Percentiles rank a stretch among this genome's conserved stretches.
Conservation (phyloP, 495 filamentous ascomycete species). For the Xanthoparmelia taractica region DNA sequence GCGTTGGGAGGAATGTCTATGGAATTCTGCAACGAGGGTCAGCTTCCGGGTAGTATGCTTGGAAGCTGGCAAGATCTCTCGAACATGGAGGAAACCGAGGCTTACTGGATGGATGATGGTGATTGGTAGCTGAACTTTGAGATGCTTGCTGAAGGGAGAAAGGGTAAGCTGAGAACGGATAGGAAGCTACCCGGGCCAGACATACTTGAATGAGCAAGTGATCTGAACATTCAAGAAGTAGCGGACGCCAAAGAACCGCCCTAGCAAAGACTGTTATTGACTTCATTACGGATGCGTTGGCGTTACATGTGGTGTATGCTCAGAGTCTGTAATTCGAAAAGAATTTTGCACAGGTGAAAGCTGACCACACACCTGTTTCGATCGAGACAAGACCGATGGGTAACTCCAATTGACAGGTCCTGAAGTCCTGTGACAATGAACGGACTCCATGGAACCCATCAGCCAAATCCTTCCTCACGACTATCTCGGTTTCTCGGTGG, state of each 20-base stretch:
- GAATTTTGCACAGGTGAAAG: background rate
- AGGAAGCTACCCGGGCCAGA: constrained; percentile 7
- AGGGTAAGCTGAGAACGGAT: background rate
- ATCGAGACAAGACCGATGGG: constrained; percentile 45
- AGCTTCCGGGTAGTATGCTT: constrained; percentile 12
- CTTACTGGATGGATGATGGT: constrained; percentile 48
- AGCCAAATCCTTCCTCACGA: constrained; percentile 35
- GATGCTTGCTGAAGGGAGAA: constrained; percentile 31
- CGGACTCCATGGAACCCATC: constrained; percentile 40
- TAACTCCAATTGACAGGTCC: constrained; percentile 46
- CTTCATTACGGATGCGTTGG: background rate
- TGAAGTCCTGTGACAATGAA: constrained; percentile 38
- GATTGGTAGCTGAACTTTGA: constrained; percentile 47
- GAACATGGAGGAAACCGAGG: background rate
- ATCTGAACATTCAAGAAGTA: constrained; percentile 46
- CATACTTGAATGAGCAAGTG: constrained; percentile 37
- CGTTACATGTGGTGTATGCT: background rate
- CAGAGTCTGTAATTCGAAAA: background rate
- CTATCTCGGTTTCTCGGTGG: constrained; percentile 39
- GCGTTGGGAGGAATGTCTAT: constrained; percentile 54
- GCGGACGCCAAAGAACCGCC: constrained; percentile 44
- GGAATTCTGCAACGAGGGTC: constrained; percentile 38
- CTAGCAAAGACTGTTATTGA: constrained; percentile 4
- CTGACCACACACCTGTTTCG: constrained; percentile 33
- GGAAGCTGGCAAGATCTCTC: background rate